Percentiles rank a stretch among this genome's conserved stretches.
Conservation (phyloP, 208 protist species). For the Angomonas ambiguus region DNA sequence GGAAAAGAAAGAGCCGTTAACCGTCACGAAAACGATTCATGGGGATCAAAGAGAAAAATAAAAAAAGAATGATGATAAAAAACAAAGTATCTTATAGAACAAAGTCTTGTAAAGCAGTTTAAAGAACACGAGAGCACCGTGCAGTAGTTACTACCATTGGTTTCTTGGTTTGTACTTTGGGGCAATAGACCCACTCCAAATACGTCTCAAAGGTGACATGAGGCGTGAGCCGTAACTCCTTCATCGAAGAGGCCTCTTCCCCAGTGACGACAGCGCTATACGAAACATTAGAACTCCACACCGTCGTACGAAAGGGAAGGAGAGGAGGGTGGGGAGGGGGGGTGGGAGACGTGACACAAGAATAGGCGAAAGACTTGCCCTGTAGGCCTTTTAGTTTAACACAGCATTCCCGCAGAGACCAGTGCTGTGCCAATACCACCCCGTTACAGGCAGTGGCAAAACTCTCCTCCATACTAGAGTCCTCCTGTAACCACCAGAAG, state of each 20-base stretch:
- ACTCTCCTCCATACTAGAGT: too few relatives aligned
- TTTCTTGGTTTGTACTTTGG: neutral
- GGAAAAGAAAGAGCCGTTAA: neutral
- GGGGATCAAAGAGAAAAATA: neutral
- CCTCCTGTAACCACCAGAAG: conserved; percentile 19
- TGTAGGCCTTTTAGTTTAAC: conserved; percentile 53
- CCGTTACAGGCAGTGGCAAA: neutral
- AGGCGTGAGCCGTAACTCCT: neutral
- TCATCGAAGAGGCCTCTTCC: neutral
- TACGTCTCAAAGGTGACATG: neutral
- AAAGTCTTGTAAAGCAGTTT: neutral
- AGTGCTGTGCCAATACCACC: conserved; percentile 49
- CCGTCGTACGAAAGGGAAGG: neutral
- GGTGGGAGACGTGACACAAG: conserved; percentile 15
- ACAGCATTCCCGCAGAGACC: conserved; percentile 51
- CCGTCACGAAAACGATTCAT: conserved; percentile 3
- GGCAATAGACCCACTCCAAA: neutral
- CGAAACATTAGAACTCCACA: neutral
- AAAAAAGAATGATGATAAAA: conserved; percentile 4
- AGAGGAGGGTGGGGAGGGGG: neutral
- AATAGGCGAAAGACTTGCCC: conserved; percentile 35
- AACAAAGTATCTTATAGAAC: neutral
- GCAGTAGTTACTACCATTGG: neutral
- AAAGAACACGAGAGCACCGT: too few relatives aligned
- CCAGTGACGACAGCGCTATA: neutral